A percentile compares a stretch with the other conserved stretches of the same genome.
Evolutionary conservation across 176 grass and related monocot species (phyloP).

Genomic region (Thinopyrum elongatum): DNA sequence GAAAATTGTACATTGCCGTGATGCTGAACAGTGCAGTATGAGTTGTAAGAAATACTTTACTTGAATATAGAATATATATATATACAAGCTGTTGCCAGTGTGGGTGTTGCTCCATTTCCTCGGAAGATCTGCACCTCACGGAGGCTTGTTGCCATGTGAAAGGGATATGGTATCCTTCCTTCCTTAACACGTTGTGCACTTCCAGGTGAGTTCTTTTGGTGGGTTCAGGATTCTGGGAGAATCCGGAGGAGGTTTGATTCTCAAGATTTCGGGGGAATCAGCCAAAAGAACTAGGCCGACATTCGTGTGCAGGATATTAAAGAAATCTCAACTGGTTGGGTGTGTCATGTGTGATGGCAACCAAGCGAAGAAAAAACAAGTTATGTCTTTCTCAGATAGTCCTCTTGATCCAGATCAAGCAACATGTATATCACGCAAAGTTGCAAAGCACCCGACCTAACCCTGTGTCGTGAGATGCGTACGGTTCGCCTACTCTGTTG

Average conservation of each 20-base stretch:
- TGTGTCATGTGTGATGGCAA: not conserved
- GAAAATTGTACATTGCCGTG: not conserved
- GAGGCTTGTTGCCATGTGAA: not conserved
- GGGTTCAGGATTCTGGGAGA: too few species aligned
- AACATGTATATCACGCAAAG: conserved; percentile 1
- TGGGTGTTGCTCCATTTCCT: too few species aligned
- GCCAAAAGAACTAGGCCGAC: too few species aligned
- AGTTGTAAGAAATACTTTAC: not conserved
- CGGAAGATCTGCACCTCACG: too few species aligned
- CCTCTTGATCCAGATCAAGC: conserved; percentile 15
- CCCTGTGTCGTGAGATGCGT: not conserved
- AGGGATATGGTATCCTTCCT: not conserved
- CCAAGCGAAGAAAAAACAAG: not conserved
- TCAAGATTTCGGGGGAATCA: too few species aligned
- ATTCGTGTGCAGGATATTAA: not conserved
- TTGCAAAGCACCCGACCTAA: not conserved
- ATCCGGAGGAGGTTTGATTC: too few species aligned
- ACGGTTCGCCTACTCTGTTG: not conserved
- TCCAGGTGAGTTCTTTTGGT: not conserved
- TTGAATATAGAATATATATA: not conserved
- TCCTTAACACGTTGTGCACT: not conserved
- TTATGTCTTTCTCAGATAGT: not conserved
- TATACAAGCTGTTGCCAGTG: too few species aligned
- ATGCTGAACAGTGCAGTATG: not conserved
- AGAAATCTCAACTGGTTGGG: not conserved